Evolutionary conservation across 2,329 filamentous ascomycete genomes (phyloP).

Genomic region (Dactylellina haptotyla): DNA sequence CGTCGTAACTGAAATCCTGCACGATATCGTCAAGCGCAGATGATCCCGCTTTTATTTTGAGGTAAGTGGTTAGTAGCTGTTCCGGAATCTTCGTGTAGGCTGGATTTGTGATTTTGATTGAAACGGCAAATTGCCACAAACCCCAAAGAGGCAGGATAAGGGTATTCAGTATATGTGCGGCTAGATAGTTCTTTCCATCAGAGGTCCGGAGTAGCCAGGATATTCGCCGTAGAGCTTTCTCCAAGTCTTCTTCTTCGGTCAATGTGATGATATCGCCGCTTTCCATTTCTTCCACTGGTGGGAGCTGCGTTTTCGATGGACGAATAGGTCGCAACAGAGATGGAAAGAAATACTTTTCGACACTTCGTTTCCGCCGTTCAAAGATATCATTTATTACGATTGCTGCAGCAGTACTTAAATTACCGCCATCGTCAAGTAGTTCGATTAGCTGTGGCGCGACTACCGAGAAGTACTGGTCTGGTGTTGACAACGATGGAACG

Average conservation of each 20-base stretch:
- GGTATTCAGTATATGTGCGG: slow-evolving; percentile 10
- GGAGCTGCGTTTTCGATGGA: slow-evolving; percentile 37
- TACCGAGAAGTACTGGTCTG: slow-evolving; percentile 55
- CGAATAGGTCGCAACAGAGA: slow-evolving; percentile 46
- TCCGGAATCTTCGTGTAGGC: slow-evolving; percentile 17
- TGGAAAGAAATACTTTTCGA: slow-evolving; percentile 55
- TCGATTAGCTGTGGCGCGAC: slow-evolving; percentile 56
- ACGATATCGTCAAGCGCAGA: slow-evolving; percentile 44
- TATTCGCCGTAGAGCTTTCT: slow-evolving; percentile 17
- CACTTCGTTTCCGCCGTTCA: slow-evolving; percentile 41
- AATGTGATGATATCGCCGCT: slow-evolving; percentile 28
- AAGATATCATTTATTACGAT: slow-evolving; percentile 56
- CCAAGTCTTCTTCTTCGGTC: slow-evolving; percentile 29
- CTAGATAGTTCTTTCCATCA: slow-evolving; percentile 24
- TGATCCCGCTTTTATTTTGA: slow-evolving; percentile 16
- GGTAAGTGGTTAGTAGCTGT: slow-evolving; percentile 23
- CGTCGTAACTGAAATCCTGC: slow-evolving; percentile 51
- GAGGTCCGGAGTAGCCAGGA: slow-evolving; percentile 33
- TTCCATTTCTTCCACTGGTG: slow-evolving; percentile 11
- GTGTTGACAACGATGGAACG: slow-evolving; percentile 51
- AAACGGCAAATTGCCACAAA: slow-evolving; percentile 38
- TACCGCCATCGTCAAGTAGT: slow-evolving; percentile 53
- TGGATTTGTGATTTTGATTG: slow-evolving; percentile 18
- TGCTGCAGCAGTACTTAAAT: slow-evolving; percentile 55
- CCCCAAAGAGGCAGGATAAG: slow-evolving; percentile 34